Evolutionary conservation across 805 yeast genomes (phyloP).

Genomic region (Metschnikowia hibisci): DNA sequence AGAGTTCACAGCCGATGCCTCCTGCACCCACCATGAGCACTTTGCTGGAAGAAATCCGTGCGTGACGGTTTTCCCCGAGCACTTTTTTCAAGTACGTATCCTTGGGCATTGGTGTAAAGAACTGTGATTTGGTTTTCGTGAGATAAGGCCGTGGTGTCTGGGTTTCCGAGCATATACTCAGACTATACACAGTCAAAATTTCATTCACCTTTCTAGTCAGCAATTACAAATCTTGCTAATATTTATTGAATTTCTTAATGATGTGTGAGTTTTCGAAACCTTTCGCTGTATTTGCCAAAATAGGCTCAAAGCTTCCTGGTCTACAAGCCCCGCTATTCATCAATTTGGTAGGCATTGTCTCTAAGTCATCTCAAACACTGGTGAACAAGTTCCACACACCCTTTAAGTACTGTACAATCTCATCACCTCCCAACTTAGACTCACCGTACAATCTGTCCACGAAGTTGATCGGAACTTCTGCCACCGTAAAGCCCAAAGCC

Average conservation of each 20-base stretch:
- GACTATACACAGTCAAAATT: no score
- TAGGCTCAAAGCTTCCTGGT: no score
- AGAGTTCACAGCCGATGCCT: slow-evolving; percentile 90
- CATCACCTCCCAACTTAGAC: slow-evolving; percentile 75
- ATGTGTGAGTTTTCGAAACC: no score
- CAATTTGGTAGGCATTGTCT: no score
- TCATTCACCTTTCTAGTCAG: no score
- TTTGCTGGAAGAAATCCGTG: slow-evolving; percentile 37
- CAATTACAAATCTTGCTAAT: no score
- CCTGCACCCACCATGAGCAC: slow-evolving; percentile 92
- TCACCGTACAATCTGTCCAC: slow-evolving; percentile 80
- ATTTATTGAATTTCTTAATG: no score
- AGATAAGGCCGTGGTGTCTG: slow-evolving; percentile 1
- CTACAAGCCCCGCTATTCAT: no score
- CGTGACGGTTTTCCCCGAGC: slow-evolving; percentile 37
- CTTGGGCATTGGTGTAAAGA: slow-evolving; percentile 26
- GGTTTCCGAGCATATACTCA: neutral
- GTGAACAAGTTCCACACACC: slow-evolving; percentile 73
- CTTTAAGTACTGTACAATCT: slow-evolving; percentile 70
- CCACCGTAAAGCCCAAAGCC: slow-evolving; percentile 66
- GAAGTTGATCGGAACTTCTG: slow-evolving; percentile 74
- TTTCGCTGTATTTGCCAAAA: no score
- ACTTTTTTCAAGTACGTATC: slow-evolving; percentile 42
- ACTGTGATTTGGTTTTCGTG: slow-evolving; percentile 1
- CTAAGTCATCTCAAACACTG: slow-evolving; percentile 37